Conservation (phyloP, 768 basidiomycete species). For the Rossbeevera mucosa region DNA sequence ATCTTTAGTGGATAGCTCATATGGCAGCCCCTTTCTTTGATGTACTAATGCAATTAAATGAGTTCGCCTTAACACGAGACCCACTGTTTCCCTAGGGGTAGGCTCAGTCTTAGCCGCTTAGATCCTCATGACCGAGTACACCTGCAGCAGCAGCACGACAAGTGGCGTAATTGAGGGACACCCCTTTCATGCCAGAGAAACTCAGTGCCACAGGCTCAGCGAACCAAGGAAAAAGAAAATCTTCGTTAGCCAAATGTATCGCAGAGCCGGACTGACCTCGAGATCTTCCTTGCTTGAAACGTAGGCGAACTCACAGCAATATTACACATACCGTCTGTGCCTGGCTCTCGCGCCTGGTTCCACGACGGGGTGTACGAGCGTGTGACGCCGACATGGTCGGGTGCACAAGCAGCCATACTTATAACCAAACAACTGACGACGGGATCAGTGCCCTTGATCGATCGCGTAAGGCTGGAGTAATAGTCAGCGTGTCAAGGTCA, state of each 20-base stretch:
- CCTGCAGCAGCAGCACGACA: not conserved
- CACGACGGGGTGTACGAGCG: constrained; percentile 32
- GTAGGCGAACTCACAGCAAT: constrained; percentile 22
- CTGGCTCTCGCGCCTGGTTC: constrained; percentile 19
- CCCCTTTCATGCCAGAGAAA: too few relatives aligned
- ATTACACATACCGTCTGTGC: constrained; percentile 31
- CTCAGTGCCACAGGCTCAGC: constrained; percentile 1
- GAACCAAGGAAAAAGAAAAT: not conserved
- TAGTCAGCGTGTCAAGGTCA: constrained; percentile 16
- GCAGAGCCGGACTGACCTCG: constrained; percentile 23
- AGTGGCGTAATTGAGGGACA: too few relatives aligned
- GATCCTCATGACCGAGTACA: not conserved
- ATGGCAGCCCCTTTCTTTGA: not conserved
- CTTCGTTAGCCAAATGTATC: constrained; percentile 1
- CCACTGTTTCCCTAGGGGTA: too few relatives aligned
- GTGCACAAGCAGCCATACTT: constrained; percentile 31
- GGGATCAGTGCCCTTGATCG: constrained; percentile 10
- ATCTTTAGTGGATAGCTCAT: constrained; percentile 21
- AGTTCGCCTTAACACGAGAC: not conserved
- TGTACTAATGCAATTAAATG: not conserved
- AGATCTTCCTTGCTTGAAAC: constrained; percentile 25
- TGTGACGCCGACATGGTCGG: constrained; percentile 34
- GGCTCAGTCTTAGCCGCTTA: too few relatives aligned
- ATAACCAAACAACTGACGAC: too few relatives aligned
- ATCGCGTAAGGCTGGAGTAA: constrained; percentile 27